Conservation (phyloP, 75 land plant species). For the Picea sitchensis region DNA sequence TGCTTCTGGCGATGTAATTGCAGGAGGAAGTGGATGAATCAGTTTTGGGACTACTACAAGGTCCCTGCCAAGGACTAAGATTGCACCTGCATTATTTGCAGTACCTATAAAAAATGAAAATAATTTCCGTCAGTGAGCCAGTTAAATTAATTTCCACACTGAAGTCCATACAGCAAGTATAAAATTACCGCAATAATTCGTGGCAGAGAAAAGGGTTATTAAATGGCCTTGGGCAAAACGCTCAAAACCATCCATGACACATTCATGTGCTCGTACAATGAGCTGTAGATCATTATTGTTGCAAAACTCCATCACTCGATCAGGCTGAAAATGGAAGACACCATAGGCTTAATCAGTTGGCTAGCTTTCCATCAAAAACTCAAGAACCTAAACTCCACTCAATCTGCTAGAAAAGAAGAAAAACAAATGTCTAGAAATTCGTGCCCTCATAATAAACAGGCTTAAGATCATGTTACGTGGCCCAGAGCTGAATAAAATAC, state of each 20-base stretch:
- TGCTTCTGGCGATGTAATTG: conserved; percentile 81
- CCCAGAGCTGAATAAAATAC: background rate
- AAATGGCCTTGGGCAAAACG: conserved; percentile 99
- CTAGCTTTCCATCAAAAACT: background rate
- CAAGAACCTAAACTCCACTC: background rate
- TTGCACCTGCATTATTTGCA: conserved; percentile 99
- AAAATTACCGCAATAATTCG: conserved; percentile 93
- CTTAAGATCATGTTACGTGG: background rate
- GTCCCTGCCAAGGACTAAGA: conserved; percentile 96
- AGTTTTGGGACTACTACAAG: conserved; percentile 97
- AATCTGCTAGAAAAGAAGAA: background rate
- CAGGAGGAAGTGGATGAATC: conserved; percentile 97
- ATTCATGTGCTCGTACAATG: conserved; percentile 98
- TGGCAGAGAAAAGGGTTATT: conserved; percentile 97
- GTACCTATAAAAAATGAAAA: conserved; percentile 54
- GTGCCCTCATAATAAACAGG: background rate
- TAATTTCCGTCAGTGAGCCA: background rate
- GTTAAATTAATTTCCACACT: background rate
- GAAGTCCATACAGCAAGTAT: background rate
- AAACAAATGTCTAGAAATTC: background rate
- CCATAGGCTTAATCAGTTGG: background rate
- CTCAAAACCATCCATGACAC: conserved; percentile 99
- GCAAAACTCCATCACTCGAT: conserved; percentile 99
- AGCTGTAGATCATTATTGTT: conserved; percentile 97
- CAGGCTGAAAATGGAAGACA: conserved; percentile 63